Evolutionary conservation across 73 alveolate genomes (phyloP).

Genomic region (Strombidium stylifer): DNA sequence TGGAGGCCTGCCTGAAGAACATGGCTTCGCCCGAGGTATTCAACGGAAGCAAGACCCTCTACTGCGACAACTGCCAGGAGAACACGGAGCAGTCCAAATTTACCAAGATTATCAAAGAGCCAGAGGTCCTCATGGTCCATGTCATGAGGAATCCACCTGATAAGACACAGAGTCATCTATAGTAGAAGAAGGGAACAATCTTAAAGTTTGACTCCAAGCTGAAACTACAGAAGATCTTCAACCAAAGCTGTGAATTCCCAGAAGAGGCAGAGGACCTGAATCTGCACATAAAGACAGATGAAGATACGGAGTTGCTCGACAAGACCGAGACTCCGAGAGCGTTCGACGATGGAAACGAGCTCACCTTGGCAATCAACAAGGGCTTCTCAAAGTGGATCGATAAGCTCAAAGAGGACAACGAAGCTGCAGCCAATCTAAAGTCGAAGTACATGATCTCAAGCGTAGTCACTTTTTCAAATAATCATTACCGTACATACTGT

Average conservation of each 20-base stretch:
- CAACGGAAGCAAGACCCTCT: not conserved
- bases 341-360: too few species aligned
- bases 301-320: too few species aligned
- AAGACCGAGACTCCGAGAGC: too few species aligned
- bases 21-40: slow-evolving; percentile 11
- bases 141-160: not conserved
- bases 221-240: not conserved
- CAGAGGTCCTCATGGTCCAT: not conserved
- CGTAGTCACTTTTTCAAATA: too few species aligned
- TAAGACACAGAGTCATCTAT: not conserved
- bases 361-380: too few species aligned
- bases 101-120: not conserved
- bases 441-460: too few species aligned
- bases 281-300: too few species aligned
- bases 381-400: not conserved
- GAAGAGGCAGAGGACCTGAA: not conserved
- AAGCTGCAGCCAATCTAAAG: too few species aligned
- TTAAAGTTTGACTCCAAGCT: not conserved
- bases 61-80: slow-evolving; percentile 8
- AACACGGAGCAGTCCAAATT: not conserved
- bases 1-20: slow-evolving; percentile 11
- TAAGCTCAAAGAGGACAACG: not conserved
- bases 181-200: not conserved
- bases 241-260: not conserved
- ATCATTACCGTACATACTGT: not conserved